Evolutionary conservation across 2,329 filamentous ascomycete genomes (phyloP), one percentile per base, ranked within the genome.

Genomic region (Parasarocladium wereldwijsianum): DNA sequence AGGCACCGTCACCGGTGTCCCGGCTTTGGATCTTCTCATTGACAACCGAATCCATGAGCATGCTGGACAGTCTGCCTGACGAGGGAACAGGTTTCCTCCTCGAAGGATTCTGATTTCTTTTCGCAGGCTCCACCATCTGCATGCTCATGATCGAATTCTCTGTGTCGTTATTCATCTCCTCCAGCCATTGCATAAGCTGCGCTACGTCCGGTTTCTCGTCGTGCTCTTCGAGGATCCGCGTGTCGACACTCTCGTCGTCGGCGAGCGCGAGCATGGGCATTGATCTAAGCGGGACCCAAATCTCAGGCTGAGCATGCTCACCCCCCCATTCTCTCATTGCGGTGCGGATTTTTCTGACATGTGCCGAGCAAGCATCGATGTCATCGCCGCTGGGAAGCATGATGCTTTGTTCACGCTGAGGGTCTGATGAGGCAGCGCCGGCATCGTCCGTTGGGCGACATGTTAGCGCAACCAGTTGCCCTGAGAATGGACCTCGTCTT

Each of bases 181-280:
- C 63, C 16, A 59, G 57, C 65, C 65, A 69, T 4, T 60, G 65
- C 34, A 64, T 62, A 24, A 69, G 39, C 17, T 5, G 17, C 10
- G 8, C 10, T 7, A 22, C 9, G 12, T 29, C 27, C 18, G 18
- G 13, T 5, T n/a, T 22, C 11, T 8, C 27, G 13, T 21, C n/a
- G n/a, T 8, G 19, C 19, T 13, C 27, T 9, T 5, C 13, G n/a
- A n/a, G n/a, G n/a, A n/a, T n/a, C 33, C 50, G 53, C 18, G 62
- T 51, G 24, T 54, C 48, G 39, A 66, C 52, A 28, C 55, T 44
- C 13, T 52, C 46, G 10, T 56, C 58, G 9, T 46, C 39, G 1
- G 49, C 45, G 26, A n/a, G n/a, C n/a, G n/a, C n/a, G n/a, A n/a
- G n/a, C n/a, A n/a, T n/a, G 6, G 62, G 61, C 51, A 68, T 61